Base-by-base conservation (phyloP, 345 rosid species). In the Salix koriyanagi region DNA sequence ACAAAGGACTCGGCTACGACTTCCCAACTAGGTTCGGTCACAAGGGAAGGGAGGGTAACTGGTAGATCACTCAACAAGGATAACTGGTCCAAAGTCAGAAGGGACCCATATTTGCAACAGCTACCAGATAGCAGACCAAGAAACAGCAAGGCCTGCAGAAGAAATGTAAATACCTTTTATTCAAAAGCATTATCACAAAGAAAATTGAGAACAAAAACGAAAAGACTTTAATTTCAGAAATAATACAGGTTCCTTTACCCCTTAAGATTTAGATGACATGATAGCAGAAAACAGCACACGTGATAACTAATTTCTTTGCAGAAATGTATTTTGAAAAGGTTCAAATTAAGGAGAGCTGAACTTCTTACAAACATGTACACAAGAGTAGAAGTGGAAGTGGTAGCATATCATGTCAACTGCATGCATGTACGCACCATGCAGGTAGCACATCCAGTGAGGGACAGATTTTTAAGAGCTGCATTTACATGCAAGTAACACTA, bases 41-140 rank as follows among this genome's bases (percentile, higher is more conserved):
- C 67, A 66, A 95, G 91, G 67, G 91, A 88, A 18, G 90, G 28
- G 23, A 95, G 87, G 25, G 91, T 90, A 62, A 95, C 88, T 2
- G 97, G 91, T 64, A 95, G 87, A 83, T 91, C 96, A 13, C 82
- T 81, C 77, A 92, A 75, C 65, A 91, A 88, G 0, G 86, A 87
- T 21, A 76, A 56, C 32, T 44, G 82, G 77, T 95, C 97, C 73
- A 89, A 73, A 76, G 88, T 87, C 73, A 95, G 85, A 77, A 92
- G 85, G 39, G 97, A 94, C 99, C 91, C 93, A 77, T 91, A 95
- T 81, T 88, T 90, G 84, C 94, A 89, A 85, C 94, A 88, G 83
- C 92, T 89, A 64, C 97, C 89, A 15, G 91, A 88, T 65, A 95
- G 85, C 23, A 95, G 90, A 75, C 96, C 97, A 1, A 93, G 30